A percentile compares a stretch with the other conserved stretches of the same genome.
Conservation (phyloP, 2,329 filamentous ascomycete genomes). For the Pezicula neosporulosa region DNA sequence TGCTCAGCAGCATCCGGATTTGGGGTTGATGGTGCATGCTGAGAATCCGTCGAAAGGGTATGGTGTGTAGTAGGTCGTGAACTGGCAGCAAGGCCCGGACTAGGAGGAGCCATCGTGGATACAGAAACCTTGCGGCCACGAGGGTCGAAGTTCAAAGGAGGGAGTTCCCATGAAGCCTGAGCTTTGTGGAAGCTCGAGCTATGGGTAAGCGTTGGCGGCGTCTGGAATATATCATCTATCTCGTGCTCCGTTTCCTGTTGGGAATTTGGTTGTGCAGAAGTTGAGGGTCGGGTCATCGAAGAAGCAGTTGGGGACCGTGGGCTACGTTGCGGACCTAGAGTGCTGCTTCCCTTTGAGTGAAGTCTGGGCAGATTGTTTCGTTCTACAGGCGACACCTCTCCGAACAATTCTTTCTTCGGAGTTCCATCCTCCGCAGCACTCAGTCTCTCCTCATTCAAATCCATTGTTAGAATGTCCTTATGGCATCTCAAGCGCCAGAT, state of each 20-base stretch:
- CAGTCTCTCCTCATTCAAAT: conserved; percentile 73
- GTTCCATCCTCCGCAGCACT: conserved; percentile 22
- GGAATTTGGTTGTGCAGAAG: conserved; percentile 25
- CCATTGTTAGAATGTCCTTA: conserved; percentile 79
- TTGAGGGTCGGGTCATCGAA: conserved; percentile 29
- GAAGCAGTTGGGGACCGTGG: conserved; percentile 32
- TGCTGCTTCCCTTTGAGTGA: conserved; percentile 34
- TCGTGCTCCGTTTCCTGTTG: conserved; percentile 34
- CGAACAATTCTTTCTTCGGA: conserved; percentile 8
- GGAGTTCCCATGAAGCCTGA: conserved; percentile 41
- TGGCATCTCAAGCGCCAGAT: conserved; percentile 93
- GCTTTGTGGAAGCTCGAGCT: conserved; percentile 34
- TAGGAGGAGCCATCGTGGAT: conserved; percentile 35
- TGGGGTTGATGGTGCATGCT: conserved; percentile 23
- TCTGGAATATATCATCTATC: conserved; percentile 44
- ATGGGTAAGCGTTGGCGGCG: conserved; percentile 40
- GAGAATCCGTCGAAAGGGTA: conserved; percentile 27
- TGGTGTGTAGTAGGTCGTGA: conserved; percentile 30
- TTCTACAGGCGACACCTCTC: conserved; percentile 19
- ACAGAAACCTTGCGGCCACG: conserved; percentile 38
- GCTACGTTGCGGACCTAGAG: conserved; percentile 31
- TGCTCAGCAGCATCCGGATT: conserved; percentile 60
- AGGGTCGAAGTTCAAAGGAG: conserved; percentile 33
- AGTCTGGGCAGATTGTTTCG: conserved; percentile 26
- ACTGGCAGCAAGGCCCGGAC: conserved; percentile 17